These are phyloP conservation scores for Volutella citrinella DNA, from an alignment of 2,329 filamentous ascomycete genomes.

Conservation along the genomic window DNA sequence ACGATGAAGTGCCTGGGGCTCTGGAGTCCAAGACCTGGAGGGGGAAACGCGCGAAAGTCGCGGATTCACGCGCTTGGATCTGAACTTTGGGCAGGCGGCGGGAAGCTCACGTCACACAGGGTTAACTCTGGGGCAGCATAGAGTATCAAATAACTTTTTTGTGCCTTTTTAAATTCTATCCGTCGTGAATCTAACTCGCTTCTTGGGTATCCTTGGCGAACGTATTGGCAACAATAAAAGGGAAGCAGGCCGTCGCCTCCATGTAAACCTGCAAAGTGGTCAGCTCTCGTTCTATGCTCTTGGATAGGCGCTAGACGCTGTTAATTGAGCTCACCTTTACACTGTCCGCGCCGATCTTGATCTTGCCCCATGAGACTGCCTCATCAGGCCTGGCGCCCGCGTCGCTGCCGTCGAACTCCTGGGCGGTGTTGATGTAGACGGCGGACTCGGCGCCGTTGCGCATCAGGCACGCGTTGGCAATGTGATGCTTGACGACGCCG, in stretches of 20 bases:
- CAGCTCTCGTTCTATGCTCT: no score
- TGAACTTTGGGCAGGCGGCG: no score
- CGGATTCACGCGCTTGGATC: no score
- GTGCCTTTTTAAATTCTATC: no score
- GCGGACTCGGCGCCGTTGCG: conserved; percentile 95
- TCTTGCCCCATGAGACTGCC: conserved; percentile 98
- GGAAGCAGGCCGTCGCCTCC: conserved; percentile 63
- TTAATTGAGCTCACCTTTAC: conserved; percentile 71
- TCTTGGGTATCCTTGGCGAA: conserved; percentile 53
- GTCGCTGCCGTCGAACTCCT: conserved; percentile 97
- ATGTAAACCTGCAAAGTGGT: conserved; percentile 53
- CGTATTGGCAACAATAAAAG: conserved; percentile 64
- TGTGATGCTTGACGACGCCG: conserved; percentile 96
- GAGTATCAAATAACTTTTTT: no score
- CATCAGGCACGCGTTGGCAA: conserved; percentile 97
- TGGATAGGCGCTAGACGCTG: no score
- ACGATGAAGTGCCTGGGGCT: no score
- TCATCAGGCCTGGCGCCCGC: conserved; percentile 93
- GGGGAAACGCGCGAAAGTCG: no score
- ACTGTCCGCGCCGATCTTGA: conserved; percentile 80
- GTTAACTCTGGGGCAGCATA: no score
- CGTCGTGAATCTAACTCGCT: conserved; percentile 11
- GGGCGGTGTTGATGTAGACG: conserved; percentile 95
- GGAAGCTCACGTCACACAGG: no score
- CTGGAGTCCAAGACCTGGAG: no score